Evolutionary conservation across 495 filamentous ascomycete species (phyloP), one percentile per base, ranked within the genome.

Genomic region (Platismatia glauca): DNA sequence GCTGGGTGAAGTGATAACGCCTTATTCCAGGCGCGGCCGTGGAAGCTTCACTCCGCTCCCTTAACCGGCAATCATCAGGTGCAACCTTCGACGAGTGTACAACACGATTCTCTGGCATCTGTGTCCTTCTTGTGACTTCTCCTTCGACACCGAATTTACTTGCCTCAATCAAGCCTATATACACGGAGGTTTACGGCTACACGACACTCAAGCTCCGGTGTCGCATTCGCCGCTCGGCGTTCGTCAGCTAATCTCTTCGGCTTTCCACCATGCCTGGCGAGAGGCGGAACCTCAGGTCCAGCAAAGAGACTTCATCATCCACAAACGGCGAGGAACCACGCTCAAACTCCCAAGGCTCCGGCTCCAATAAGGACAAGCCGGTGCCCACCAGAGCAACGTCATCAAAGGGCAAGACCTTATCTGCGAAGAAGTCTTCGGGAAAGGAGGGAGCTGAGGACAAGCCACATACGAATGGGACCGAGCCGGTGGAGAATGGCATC

Each of bases 401-500:
- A 59, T 77, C 79, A 69, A 81, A 81, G 72, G 74, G 73, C 71
- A 82, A 80, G 71, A 64, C 76, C 37, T 71, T 72, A 69, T 70
- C 75, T 61, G 64, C 71, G 55, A 78, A 79, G 70, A 82, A 81
- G 72, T 75, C 70, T 67, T 63, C 71, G 27, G 44, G 38, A 43
- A 68, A 72, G 70, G 75, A 75, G 59, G 80, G 81, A 78, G 81
- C 78, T 60, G 82, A 79, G 69, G 88, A 89, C 70, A 85, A 87
- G 73, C 85, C 86, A 71, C 86, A 87, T 72, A 77, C 76, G 59
- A 88, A 88, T 76, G 85, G 85, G 65, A 86, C 84, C 58, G 84
- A 89, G 67, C 83, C 86, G 62, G 78, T 85, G 59, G 84, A 89
- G 74, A 89, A 89, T 75, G 84, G 87, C 67, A 79, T 89, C 75